Conservation (phyloP, 2,329 filamentous ascomycete species). For the Colletotrichum spaethianum region DNA sequence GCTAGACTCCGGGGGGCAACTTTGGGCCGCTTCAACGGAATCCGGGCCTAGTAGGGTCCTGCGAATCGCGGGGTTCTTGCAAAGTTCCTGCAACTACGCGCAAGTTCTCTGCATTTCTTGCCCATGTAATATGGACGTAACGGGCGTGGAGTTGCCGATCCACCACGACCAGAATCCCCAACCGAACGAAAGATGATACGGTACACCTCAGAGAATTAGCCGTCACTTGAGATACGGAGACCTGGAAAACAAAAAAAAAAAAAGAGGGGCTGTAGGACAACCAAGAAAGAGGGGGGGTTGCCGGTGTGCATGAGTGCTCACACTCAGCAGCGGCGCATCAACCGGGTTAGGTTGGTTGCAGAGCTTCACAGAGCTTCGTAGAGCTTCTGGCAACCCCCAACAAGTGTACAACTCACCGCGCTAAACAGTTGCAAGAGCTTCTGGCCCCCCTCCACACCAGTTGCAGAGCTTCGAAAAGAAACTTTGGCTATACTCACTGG, state of each 20-base stretch:
- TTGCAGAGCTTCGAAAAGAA: slow-evolving; percentile 30
- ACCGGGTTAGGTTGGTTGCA: slow-evolving; percentile 23
- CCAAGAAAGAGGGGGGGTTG: not conserved
- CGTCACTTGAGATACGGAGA: not conserved
- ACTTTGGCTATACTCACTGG: slow-evolving; percentile 18
- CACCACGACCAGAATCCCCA: slow-evolving; percentile 20
- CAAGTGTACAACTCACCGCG: slow-evolving; percentile 15
- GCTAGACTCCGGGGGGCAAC: not conserved
- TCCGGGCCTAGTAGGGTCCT: not conserved
- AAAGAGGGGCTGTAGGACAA: not conserved
- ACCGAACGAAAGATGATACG: not conserved
- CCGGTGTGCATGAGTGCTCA: not conserved
- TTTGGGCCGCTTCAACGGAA: slow-evolving; percentile 5
- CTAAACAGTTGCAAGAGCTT: slow-evolving; percentile 40
- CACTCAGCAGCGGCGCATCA: slow-evolving; percentile 10
- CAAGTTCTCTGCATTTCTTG: slow-evolving; percentile 2
- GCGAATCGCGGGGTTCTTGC: not conserved
- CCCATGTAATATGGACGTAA: slow-evolving; percentile 33
- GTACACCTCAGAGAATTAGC: not conserved
- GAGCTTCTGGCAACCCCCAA: slow-evolving; percentile 33
- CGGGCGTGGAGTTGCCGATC: slow-evolving; percentile 35
- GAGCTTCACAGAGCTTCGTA: slow-evolving; percentile 37
- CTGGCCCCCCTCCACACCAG: not conserved
- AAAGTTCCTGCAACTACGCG: not conserved
- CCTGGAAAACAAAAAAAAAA: not conserved